Percentiles rank a stretch among this genome's conserved stretches.
Evolutionary conservation across 163 green algal genomes (phyloP).

Genomic region (Chlamydomonas reinhardtii): DNA sequence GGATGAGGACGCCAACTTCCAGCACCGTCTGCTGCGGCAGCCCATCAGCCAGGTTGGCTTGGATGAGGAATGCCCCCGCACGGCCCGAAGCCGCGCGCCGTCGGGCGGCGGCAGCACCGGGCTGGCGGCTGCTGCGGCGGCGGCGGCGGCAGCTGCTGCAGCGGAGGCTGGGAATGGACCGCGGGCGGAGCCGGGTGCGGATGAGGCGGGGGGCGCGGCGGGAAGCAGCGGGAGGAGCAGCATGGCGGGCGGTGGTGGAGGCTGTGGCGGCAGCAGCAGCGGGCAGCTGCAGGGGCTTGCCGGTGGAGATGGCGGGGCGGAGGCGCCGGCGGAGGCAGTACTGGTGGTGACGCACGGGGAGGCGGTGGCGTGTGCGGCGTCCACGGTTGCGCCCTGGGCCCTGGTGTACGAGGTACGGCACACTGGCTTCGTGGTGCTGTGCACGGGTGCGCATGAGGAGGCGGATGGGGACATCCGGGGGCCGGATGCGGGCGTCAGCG

Average conservation of each 20-base stretch:
- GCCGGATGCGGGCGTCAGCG: too few relatives aligned
- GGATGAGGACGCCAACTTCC: too few relatives aligned
- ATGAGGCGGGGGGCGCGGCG: too few relatives aligned
- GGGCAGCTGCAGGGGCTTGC: neutral
- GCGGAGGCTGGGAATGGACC: too few relatives aligned
- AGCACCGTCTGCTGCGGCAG: neutral
- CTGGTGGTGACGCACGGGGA: slow-evolving; percentile 44
- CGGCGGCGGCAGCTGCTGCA: neutral
- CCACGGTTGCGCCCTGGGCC: slow-evolving; percentile 1
- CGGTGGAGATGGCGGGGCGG: neutral
- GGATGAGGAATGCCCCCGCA: neutral
- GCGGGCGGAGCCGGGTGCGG: too few relatives aligned
- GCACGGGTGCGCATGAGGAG: neutral
- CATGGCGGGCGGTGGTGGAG: neutral
- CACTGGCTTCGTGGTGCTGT: slow-evolving; percentile 42
- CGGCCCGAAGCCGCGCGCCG: too few relatives aligned
- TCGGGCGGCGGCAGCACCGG: too few relatives aligned
- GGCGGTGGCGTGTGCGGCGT: slow-evolving; percentile 26
- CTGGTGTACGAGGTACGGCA: slow-evolving; percentile 47
- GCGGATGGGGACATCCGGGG: neutral
- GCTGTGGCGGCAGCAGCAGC: neutral
- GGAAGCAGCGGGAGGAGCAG: neutral
- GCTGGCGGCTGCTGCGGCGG: neutral
- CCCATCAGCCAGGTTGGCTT: neutral
- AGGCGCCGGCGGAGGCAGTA: neutral